A percentile compares a stretch with the other conserved stretches of the same genome.
These are phyloP conservation scores for Phytopythium helicoides DNA, from an alignment of 352 stramenopile genomes.

Conservation along the genomic window DNA sequence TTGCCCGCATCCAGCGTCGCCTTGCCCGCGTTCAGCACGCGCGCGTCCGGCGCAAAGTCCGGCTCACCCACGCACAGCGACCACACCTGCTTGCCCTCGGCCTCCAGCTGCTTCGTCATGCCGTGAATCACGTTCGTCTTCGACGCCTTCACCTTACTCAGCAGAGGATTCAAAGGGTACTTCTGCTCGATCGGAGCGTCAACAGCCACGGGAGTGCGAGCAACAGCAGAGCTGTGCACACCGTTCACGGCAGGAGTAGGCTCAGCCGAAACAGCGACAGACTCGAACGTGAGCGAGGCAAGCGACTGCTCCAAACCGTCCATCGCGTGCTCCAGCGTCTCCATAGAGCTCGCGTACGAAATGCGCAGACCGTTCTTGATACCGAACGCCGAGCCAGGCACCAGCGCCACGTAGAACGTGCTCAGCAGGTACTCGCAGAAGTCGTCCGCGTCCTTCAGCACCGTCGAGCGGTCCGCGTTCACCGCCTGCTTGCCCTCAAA, in stretches of 20 bases:
- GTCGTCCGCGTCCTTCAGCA: constrained; percentile 48
- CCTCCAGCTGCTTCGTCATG: constrained; percentile 94
- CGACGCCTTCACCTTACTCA: constrained; percentile 80
- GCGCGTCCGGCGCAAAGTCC: constrained; percentile 90
- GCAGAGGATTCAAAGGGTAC: constrained; percentile 72
- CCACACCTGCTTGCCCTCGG: constrained; percentile 87
- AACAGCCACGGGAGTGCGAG: too few species aligned
- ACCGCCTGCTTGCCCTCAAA: constrained; percentile 59
- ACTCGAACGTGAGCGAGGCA: too few species aligned
- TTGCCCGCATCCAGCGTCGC: constrained; percentile 64
- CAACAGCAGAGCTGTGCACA: too few species aligned
- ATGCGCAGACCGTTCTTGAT: constrained; percentile 91
- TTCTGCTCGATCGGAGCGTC: too few species aligned
- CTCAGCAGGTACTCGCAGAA: constrained; percentile 93
- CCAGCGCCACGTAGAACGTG: constrained; percentile 88
- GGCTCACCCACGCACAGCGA: constrained; percentile 95
- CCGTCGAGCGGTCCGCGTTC: constrained; percentile 17
- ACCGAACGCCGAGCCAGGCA: constrained; percentile 95
- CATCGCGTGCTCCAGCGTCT: constrained; percentile 69
- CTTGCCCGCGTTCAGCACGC: constrained; percentile 89
- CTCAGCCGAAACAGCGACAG: too few species aligned
- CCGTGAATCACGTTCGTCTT: constrained; percentile 93
- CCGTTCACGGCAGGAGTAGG: too few species aligned
- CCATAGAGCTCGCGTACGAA: constrained; percentile 95
- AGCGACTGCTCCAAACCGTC: constrained; percentile 39